These are phyloP conservation scores for Hyaloscypha bicolor DNA, from an alignment of 495 filamentous ascomycete species.

Conservation along the genomic window DNA sequence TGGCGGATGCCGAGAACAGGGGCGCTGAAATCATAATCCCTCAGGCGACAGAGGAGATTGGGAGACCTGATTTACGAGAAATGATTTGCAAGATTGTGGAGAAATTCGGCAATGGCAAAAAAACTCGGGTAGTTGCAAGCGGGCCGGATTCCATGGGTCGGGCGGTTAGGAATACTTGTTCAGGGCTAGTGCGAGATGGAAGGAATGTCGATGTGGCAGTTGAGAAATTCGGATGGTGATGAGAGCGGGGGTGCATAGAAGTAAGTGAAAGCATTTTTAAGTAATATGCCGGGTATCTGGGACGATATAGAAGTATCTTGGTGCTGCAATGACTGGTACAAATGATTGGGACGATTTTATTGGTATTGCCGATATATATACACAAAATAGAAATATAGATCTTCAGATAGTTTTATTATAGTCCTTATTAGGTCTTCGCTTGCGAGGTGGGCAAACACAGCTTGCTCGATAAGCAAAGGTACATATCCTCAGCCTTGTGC, in stretches of 20 bases:
- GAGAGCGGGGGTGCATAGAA: not conserved
- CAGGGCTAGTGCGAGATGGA: conserved; percentile 43
- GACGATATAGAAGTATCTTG: not conserved
- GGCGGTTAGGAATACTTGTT: conserved; percentile 53
- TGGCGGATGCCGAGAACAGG: conserved; percentile 44
- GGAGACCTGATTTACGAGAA: conserved; percentile 50
- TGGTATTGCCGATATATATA: too few species aligned
- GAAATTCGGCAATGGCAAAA: conserved; percentile 28
- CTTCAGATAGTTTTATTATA: too few species aligned
- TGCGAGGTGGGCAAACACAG: too few species aligned
- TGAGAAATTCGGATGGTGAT: conserved; percentile 56
- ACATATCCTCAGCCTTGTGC: too few species aligned
- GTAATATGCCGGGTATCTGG: not conserved
- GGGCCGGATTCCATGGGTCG: conserved; percentile 58
- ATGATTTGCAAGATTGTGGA: conserved; percentile 39
- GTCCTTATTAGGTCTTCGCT: too few species aligned
- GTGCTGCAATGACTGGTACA: too few species aligned
- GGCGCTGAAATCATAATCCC: conserved; percentile 55
- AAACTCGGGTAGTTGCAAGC: conserved; percentile 51
- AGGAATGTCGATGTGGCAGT: conserved; percentile 43
- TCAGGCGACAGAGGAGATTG: conserved; percentile 50
- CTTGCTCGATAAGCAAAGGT: too few species aligned
- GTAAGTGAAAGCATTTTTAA: not conserved
- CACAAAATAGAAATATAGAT: too few species aligned
- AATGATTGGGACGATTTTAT: too few species aligned